Conservation (phyloP, 306 rosid genomes). For the Cyclanthera cordifolia region DNA sequence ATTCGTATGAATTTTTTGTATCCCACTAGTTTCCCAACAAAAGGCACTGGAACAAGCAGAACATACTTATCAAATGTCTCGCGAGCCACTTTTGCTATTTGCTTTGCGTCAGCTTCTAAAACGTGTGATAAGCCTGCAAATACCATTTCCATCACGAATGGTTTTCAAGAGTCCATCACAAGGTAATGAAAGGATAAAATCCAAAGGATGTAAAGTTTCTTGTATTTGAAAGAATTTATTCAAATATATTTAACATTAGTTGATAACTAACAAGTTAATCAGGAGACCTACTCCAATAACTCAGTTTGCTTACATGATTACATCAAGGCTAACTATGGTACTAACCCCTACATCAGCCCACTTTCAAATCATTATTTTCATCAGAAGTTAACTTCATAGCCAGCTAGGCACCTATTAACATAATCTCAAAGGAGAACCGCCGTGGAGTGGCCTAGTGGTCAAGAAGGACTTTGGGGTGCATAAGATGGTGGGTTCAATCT, state of each 20-base stretch:
- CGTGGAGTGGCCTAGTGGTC: too few species aligned
- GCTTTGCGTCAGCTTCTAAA: conserved; percentile 71
- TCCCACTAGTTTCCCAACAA: neutral
- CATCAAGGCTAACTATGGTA: neutral
- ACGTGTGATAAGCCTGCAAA: conserved; percentile 40
- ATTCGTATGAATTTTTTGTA: neutral
- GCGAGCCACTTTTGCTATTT: conserved; percentile 60
- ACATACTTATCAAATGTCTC: conserved; percentile 49
- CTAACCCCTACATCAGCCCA: neutral
- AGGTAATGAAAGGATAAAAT: neutral
- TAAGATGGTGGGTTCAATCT: too few species aligned
- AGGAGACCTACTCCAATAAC: neutral
- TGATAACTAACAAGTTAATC: neutral
- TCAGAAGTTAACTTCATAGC: neutral
- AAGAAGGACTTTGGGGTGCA: too few species aligned
- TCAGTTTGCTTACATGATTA: neutral
- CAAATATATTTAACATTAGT: neutral
- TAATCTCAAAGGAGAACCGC: too few species aligned
- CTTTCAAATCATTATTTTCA: neutral
- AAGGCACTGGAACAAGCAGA: conserved; percentile 17
- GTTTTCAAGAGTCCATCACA: neutral
- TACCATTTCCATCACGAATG: conserved; percentile 17
- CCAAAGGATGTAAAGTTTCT: neutral
- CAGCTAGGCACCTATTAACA: neutral
- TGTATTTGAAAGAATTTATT: too few species aligned